A percentile compares a stretch with the other conserved stretches of the same genome.
Conservation (phyloP, 352 stramenopile species). For the Pythium scleroteichum region DNA sequence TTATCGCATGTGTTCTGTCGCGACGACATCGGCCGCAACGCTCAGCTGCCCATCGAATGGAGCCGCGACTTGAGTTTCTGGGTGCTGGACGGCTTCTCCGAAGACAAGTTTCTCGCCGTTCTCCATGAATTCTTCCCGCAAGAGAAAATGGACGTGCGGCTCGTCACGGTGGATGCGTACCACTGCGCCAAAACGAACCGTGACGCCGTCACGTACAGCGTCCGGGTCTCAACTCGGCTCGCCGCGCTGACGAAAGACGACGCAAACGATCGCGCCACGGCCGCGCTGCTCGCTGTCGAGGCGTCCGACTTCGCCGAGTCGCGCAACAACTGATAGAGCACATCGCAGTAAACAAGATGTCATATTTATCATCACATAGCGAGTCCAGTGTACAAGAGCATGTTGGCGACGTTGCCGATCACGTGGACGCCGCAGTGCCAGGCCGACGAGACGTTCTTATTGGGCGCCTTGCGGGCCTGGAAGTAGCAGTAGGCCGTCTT, state of each 20-base stretch:
- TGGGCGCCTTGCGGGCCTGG: slow-evolving; percentile 51
- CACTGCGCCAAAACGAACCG: slow-evolving; percentile 46
- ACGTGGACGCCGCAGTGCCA: slow-evolving; percentile 83
- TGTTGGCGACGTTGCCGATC: slow-evolving; percentile 73
- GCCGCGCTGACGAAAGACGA: slow-evolving; percentile 49
- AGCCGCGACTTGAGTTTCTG: slow-evolving; percentile 77
- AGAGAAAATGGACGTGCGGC: slow-evolving; percentile 34
- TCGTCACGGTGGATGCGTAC: slow-evolving; percentile 63
- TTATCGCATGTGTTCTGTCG: slow-evolving; percentile 72
- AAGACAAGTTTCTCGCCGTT: slow-evolving; percentile 45
- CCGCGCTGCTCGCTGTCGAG: slow-evolving; percentile 48
- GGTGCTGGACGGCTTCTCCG: slow-evolving; percentile 59
- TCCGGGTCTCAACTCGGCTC: slow-evolving; percentile 41
- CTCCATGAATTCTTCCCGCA: slow-evolving; percentile 47
- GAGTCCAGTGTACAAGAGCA: slow-evolving; percentile 74
- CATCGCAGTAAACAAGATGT: not conserved
- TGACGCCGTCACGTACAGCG: slow-evolving; percentile 62
- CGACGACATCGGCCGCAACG: slow-evolving; percentile 38
- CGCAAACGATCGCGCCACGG: slow-evolving; percentile 44
- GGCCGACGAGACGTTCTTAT: slow-evolving; percentile 69
- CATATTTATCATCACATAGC: slow-evolving; percentile 31
- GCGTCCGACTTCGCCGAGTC: slow-evolving; percentile 59
- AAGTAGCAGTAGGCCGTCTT: slow-evolving; percentile 78
- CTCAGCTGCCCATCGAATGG: slow-evolving; percentile 64
- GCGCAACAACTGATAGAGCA: slow-evolving; percentile 29